These are phyloP conservation scores for Lactifluus piperatus DNA, from an alignment of 768 basidiomycete species.

Conservation along the genomic window DNA sequence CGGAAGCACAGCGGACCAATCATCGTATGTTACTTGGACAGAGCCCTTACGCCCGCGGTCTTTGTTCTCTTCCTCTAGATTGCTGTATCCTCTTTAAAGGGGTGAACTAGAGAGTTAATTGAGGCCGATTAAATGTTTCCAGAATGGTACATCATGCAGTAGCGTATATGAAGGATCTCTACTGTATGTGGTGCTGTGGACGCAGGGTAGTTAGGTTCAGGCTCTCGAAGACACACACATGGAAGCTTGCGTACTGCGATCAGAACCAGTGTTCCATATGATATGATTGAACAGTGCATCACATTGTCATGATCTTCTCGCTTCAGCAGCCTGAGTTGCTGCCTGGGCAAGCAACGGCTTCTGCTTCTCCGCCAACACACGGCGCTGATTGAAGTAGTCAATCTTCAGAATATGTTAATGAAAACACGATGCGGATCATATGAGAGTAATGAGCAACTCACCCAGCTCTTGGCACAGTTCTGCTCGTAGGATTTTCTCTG, in stretches of 20 bases:
- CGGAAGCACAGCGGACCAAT: not conserved
- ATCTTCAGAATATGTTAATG: slow-evolving; percentile 42
- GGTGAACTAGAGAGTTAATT: not conserved
- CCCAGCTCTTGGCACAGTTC: slow-evolving; percentile 87
- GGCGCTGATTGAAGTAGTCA: slow-evolving; percentile 89
- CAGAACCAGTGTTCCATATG: not conserved
- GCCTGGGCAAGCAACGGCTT: slow-evolving; percentile 54
- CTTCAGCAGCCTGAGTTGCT: slow-evolving; percentile 30
- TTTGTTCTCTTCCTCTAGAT: no score
- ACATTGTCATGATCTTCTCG: slow-evolving; percentile 17
- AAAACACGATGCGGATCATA: not conserved
- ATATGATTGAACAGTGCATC: no score
- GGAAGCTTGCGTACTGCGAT: not conserved
- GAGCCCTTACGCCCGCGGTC: no score
- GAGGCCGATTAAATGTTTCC: not conserved
- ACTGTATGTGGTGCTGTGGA: not conserved
- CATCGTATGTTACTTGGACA: not conserved
- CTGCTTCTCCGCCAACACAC: slow-evolving; percentile 73
- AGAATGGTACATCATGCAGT: slow-evolving; percentile 2
- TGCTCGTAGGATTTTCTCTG: slow-evolving; percentile 55
- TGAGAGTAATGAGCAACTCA: slow-evolving; percentile 32
- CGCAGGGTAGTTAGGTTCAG: not conserved
- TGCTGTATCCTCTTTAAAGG: not conserved
- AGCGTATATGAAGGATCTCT: not conserved
- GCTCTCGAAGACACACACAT: not conserved